Percentiles rank a stretch among this genome's conserved stretches.
phyloP scores from a whole-genome alignment of 2,329 filamentous ascomycete species.

The Lachnellula subtilissima region DNA sequence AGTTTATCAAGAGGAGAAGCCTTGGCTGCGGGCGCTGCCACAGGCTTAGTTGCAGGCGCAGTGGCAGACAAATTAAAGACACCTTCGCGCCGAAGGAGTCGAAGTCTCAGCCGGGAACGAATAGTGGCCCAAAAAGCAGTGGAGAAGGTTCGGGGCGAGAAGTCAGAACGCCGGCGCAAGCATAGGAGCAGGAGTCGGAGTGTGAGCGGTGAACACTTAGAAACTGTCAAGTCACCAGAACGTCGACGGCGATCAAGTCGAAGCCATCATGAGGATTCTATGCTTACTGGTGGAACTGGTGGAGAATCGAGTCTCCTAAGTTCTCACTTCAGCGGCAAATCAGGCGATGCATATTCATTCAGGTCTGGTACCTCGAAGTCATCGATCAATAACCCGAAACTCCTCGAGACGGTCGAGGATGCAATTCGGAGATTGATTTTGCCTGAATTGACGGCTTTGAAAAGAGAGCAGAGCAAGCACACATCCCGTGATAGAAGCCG shows the following conservation, averaged over 20 bases:
- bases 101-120: slow-evolving; percentile 62
- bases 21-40: slow-evolving; percentile 32
- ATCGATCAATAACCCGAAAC: slow-evolving; percentile 66
- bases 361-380: slow-evolving; percentile 53
- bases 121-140: slow-evolving; percentile 61
- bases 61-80: slow-evolving; percentile 50
- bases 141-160: slow-evolving; percentile 56
- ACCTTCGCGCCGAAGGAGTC: slow-evolving; percentile 52
- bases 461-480: slow-evolving; percentile 79
- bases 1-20: slow-evolving; percentile 28
- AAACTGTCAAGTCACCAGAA: slow-evolving; percentile 39
- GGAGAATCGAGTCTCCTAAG: slow-evolving; percentile 60
- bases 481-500: slow-evolving; percentile 60
- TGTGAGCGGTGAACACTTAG: slow-evolving; percentile 40
- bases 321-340: slow-evolving; percentile 48
- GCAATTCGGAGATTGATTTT: slow-evolving; percentile 70
- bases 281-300: slow-evolving; percentile 35
- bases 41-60: slow-evolving; percentile 35
- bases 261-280: slow-evolving; percentile 45
- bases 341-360: slow-evolving; percentile 53
- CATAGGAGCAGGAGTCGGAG: slow-evolving; percentile 42
- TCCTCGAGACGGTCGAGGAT: slow-evolving; percentile 69
- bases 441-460: slow-evolving; percentile 85
- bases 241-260: slow-evolving; percentile 43
- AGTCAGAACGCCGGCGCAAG: slow-evolving; percentile 41